Base-by-base conservation (phyloP, 148 eudicot genomes). In the Limonium bicolor region DNA sequence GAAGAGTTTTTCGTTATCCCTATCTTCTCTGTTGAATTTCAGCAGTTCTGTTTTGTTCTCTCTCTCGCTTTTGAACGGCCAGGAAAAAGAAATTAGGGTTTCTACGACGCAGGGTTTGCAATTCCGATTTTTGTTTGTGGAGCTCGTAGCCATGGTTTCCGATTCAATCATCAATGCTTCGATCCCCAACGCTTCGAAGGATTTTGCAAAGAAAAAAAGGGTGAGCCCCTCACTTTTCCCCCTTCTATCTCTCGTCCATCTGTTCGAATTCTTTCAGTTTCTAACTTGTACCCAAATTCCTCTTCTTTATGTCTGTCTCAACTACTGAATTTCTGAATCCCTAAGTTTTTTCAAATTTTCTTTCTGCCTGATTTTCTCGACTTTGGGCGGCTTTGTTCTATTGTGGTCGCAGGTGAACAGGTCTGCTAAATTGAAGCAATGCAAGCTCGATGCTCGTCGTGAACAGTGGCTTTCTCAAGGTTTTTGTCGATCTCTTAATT, bases 381-480 rank as follows among this genome's bases (percentile, higher is more conserved):
- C 8, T 36, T 13, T 36, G 40, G 18, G 40, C 7, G 40, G 40
- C 14, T 14, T 19, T 54, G 27, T 19, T 31, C 18, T 25, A 7
- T 36, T 33, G 18, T 51, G 42, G 61, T 40, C 59, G 72, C 54
- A 90, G 95, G 93, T 64, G 29, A 90, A 80, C 48, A 71, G 93
- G 51, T 56, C 85, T 43, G 95, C 95, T n/a, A 80, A 84, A 64
- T 53, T 90, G 85, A 84, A 77, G 73, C 93, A 84, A 72, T 66
- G 70, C 66, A 90, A 90, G 85, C 85, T 75, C 18, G 93, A 84
- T 66, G 95, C 82, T 53, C 93, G 95, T 24, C 84, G 88, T 6
- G 87, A 75, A 58, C 95, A 90, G 82, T 90, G 79, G 82, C 87
- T 90, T 37, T 77, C 95, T 15, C 87, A 77, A 73, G 95, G 97